A percentile compares a stretch with the other conserved stretches of the same genome.
phyloP scores from a whole-genome alignment of 108 stramenopile species.

The Cyclotella cryptica region DNA sequence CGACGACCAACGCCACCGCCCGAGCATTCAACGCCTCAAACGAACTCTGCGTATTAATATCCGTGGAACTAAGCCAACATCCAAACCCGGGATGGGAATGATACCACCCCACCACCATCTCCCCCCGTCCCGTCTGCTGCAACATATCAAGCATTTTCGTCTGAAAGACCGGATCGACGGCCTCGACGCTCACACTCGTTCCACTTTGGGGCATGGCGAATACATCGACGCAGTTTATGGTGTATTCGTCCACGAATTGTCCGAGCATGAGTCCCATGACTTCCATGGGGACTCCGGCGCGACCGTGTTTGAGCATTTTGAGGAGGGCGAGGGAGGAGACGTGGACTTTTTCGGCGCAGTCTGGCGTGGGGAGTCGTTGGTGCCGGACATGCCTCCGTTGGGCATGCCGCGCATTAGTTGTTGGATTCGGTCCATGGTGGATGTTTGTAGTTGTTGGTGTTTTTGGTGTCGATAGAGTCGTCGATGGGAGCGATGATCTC shows the following conservation, averaged over 20 bases:
- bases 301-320: slow-evolving; percentile 99
- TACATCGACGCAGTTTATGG: slow-evolving; percentile 99
- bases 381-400: slow-evolving; percentile 73
- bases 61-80: slow-evolving; percentile 97
- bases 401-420: slow-evolving; percentile 92
- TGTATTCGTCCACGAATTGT: slow-evolving; percentile 99
- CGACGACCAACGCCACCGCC: slow-evolving; percentile 97
- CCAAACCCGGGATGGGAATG: slow-evolving; percentile 99
- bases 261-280: slow-evolving; percentile 99
- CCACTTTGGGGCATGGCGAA: slow-evolving; percentile 99
- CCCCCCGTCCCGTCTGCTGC: slow-evolving; percentile 96
- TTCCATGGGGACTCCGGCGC: slow-evolving; percentile 99
- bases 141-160: slow-evolving; percentile 99
- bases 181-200: slow-evolving; percentile 97
- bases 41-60: slow-evolving; percentile 98
- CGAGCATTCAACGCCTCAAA: slow-evolving; percentile 96
- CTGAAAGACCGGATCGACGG: slow-evolving; percentile 99
- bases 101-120: slow-evolving; percentile 99
- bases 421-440: slow-evolving; percentile 87
- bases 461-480: neutral
- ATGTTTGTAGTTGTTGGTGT: neutral
- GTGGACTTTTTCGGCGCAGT: slow-evolving; percentile 98
- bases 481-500: neutral
- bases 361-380: slow-evolving; percentile 85
- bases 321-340: slow-evolving; percentile 97